Conservation (phyloP, 257 asterid genomes). For the Solanum phureja region DNA sequence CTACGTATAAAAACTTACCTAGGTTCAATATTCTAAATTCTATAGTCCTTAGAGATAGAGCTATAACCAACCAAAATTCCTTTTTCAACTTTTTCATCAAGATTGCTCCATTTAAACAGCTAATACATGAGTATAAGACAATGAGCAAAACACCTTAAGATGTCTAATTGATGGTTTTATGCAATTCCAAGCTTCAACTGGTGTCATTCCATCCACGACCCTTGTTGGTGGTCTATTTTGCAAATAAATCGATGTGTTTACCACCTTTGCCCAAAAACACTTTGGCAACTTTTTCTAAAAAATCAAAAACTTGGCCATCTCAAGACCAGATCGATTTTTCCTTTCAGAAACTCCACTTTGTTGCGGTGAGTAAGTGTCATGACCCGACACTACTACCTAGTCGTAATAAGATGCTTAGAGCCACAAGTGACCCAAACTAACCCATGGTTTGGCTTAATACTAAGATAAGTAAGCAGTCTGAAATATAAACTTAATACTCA, state of each 20-base stretch:
- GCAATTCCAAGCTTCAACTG: background rate
- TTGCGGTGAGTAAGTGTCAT: background rate
- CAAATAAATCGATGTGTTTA: background rate
- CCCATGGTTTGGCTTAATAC: background rate
- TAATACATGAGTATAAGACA: background rate
- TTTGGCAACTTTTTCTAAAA: background rate
- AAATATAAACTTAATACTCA: background rate
- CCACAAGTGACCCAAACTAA: background rate
- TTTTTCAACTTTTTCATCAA: background rate
- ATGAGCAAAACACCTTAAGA: background rate
- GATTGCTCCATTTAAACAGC: background rate
- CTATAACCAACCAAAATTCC: background rate
- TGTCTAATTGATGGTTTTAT: background rate
- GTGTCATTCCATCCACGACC: background rate
- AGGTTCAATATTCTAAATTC: background rate
- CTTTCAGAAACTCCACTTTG: background rate
- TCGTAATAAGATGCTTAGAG: background rate
- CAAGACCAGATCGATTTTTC: background rate
- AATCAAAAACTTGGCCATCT: background rate
- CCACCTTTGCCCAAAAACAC: background rate
- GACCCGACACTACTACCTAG: background rate
- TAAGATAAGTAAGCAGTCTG: background rate
- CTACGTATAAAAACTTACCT: background rate
- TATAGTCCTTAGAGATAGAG: background rate
- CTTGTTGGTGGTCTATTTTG: background rate